phyloP scores from a whole-genome alignment of 768 basidiomycete genomes.

The Hebeloma cylindrosporum region DNA sequence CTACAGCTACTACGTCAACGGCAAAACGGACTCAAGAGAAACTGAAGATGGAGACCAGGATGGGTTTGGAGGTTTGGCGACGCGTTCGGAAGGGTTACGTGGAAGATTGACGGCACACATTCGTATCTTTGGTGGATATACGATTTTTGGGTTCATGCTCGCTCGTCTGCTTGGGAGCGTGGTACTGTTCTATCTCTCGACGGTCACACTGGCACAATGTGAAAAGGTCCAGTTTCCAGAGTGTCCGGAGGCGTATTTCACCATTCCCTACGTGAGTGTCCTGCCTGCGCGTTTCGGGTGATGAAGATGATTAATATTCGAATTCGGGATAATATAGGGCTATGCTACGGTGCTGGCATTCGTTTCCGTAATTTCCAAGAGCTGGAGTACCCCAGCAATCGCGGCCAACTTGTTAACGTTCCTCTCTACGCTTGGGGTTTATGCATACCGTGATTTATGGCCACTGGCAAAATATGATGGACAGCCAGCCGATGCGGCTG shows the following conservation, averaged over 20 bases:
- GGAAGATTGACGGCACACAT: too few relatives aligned
- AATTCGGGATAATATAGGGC: constrained; percentile 24
- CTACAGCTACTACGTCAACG: too few relatives aligned
- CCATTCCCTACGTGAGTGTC: constrained; percentile 6
- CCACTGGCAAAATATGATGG: constrained; percentile 50
- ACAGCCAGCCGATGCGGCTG: constrained; percentile 40
- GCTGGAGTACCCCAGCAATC: constrained; percentile 26
- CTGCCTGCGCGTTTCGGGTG: constrained; percentile 16
- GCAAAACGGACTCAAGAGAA: too few relatives aligned
- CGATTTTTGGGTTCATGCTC: neutral
- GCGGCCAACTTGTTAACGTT: constrained; percentile 27
- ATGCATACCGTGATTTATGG: constrained; percentile 52
- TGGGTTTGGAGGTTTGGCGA: constrained; percentile 6
- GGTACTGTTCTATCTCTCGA: constrained; percentile 12
- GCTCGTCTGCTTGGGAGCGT: constrained; percentile 16
- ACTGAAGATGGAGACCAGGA: constrained; percentile 1
- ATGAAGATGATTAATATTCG: neutral
- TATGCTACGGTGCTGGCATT: constrained; percentile 43
- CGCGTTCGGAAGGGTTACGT: neutral
- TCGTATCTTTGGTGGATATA: neutral
- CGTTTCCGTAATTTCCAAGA: constrained; percentile 33
- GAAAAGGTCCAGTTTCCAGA: neutral
- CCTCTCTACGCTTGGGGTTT: constrained; percentile 39
- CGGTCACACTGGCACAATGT: neutral
- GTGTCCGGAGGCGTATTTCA: neutral